These are phyloP conservation scores for Chalciporus chontae DNA, from an alignment of 768 basidiomycete genomes.

Conservation along the genomic window DNA sequence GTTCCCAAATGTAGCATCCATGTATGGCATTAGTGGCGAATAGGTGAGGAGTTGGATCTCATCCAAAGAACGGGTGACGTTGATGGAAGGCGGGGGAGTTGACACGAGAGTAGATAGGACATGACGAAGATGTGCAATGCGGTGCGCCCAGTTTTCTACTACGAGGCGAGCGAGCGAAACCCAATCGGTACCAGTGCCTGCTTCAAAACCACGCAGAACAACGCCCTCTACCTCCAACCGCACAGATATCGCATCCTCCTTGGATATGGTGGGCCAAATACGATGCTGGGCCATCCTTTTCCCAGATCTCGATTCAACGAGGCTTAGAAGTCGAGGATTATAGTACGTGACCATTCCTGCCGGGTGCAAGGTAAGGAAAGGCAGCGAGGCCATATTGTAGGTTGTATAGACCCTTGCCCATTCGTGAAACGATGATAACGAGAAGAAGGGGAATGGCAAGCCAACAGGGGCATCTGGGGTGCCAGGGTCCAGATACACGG, in stretches of 20 bases:
- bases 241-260: slow-evolving; percentile 3
- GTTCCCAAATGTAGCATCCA: no score
- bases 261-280: slow-evolving; percentile 4
- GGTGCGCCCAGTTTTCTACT: slow-evolving; percentile 4
- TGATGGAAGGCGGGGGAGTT: no score
- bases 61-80: no score
- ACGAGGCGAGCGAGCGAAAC: slow-evolving; percentile 3
- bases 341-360: slow-evolving; percentile 7
- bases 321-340: background rate
- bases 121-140: no score
- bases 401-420: slow-evolving; percentile 1
- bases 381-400: slow-evolving; percentile 1
- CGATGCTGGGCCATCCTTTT: slow-evolving; percentile 3
- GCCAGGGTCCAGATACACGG: slow-evolving; percentile 1
- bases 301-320: background rate
- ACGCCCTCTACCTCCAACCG: slow-evolving; percentile 2
- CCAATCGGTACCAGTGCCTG: slow-evolving; percentile 2
- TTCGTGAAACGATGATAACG: slow-evolving; percentile 4
- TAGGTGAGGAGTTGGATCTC: no score
- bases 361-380: slow-evolving; percentile 3
- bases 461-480: background rate
- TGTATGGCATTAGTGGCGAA: no score
- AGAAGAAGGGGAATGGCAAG: slow-evolving; percentile 6
- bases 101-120: no score
- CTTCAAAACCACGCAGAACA: slow-evolving; percentile 1